Base-by-base conservation (phyloP, 345 rosid species). In the Anastatica hierochuntica region DNA sequence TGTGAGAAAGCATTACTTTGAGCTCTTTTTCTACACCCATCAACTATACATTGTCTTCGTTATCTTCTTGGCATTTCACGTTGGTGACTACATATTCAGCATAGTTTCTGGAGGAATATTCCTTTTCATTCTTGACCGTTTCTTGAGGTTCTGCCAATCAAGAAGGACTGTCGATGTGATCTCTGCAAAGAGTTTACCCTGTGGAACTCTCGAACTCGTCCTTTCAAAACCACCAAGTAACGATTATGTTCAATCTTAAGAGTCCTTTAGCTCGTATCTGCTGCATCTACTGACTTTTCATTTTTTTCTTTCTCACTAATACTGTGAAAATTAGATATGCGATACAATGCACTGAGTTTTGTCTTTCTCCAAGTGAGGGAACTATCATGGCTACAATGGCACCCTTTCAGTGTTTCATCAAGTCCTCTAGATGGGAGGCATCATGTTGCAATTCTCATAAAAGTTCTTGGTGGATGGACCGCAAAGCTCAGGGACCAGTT, bases 301-400 rank as follows among this genome's bases (percentile, higher is more conserved):
- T 31, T 14, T 16, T 53, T 29, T 26, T 23, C n/a, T n/a, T 12
- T 13, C 12, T 46, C 14, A 53, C 3, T 43, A 18, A 14, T 40
- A 8, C 27, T 24, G 5, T 7, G 3, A 4, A 33, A 14, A 40
- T 19, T 53, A 87, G 96, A 66, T 75, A 63, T 90, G 63, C 56
- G 65, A 16, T 90, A 90, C 70, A 90, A 87, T 54, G 88, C 98
- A 12, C 78, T 90, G 43, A 82, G 96, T 60, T 87, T 90, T 39
- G 35, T 90, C 34, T 90, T 90, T 75, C 77, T 90, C 57, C 98
- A 82, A 78, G 72, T 87, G 36, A 73, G 82, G 59, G 88, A 79
- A 66, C 26, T 90, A 24, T 90, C 98, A 21, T 87, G 92, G 98
- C 71, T 84, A 64, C 96, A 90, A 43, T 90, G 98, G 96, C 96